Percentiles rank a stretch among this genome's conserved stretches.
These are phyloP conservation scores for Phlyctochytrium arcticum DNA, from an alignment of 192 early-diverging fungal genomes.

Conservation along the genomic window DNA sequence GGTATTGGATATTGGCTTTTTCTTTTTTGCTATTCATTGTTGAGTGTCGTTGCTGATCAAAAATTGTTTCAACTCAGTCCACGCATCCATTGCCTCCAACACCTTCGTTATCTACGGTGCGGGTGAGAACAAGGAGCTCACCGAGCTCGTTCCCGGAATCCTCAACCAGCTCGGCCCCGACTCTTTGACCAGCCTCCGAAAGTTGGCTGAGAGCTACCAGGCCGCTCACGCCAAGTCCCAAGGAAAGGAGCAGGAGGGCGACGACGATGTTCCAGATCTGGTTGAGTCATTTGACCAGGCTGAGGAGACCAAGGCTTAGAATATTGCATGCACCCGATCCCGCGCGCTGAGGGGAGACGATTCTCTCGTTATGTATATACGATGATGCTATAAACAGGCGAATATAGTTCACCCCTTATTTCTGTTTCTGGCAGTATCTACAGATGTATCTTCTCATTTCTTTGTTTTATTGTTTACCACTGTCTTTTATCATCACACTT, in stretches of 20 bases:
- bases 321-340: background rate
- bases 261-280: slow-evolving; percentile 95
- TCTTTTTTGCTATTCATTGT: background rate
- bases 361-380: no score
- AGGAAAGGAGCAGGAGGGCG: slow-evolving; percentile 48
- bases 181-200: slow-evolving; percentile 80
- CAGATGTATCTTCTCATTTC: no score
- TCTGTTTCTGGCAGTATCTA: no score
- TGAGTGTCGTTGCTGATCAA: background rate
- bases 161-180: slow-evolving; percentile 86
- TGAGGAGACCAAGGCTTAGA: slow-evolving; percentile 24
- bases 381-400: no score
- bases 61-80: slow-evolving; percentile 48
- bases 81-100: slow-evolving; percentile 82
- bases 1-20: slow-evolving; percentile 45
- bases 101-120: slow-evolving; percentile 92
- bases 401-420: no score
- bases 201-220: slow-evolving; percentile 84
- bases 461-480: no score
- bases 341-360: no score
- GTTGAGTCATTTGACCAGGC: slow-evolving; percentile 47
- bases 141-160: slow-evolving; percentile 75
- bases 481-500: no score
- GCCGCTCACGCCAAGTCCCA: slow-evolving; percentile 51
- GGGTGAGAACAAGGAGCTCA: slow-evolving; percentile 76